A percentile compares a stretch with the other conserved stretches of the same genome.
phyloP scores from a whole-genome alignment of 495 filamentous ascomycete genomes.

The Lentithecium fluviatile region DNA sequence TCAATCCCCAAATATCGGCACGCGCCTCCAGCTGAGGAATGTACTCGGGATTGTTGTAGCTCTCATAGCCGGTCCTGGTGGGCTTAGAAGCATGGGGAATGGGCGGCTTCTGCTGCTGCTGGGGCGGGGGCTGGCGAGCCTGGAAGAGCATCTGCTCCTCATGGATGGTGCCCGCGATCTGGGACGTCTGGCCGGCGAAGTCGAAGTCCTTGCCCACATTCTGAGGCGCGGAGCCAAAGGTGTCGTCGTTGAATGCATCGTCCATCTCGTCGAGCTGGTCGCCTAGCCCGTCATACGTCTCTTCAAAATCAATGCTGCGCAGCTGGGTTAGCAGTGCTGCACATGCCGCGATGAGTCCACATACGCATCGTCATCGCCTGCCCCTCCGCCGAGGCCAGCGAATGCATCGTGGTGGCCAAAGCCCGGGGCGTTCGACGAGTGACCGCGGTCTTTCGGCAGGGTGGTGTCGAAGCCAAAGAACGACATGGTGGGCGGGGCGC shows the following conservation, averaged over 20 bases:
- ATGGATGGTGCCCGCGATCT: slow-evolving; percentile 77
- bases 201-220: slow-evolving; percentile 90
- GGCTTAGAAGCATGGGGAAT: slow-evolving; percentile 50
- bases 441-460: slow-evolving; percentile 62
- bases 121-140: slow-evolving; percentile 41
- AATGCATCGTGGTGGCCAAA: slow-evolving; percentile 91
- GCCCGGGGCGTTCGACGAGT: slow-evolving; percentile 56
- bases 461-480: slow-evolving; percentile 85
- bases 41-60: slow-evolving; percentile 71
- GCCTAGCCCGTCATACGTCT: slow-evolving; percentile 95
- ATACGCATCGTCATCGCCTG: slow-evolving; percentile 73
- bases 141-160: slow-evolving; percentile 81
- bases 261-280: slow-evolving; percentile 89
- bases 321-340: neutral
- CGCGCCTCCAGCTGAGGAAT: slow-evolving; percentile 88
- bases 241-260: slow-evolving; percentile 96
- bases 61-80: slow-evolving; percentile 79
- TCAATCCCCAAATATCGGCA: slow-evolving; percentile 85
- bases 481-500: slow-evolving; percentile 54
- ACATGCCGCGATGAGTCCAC: slow-evolving; percentile 40
- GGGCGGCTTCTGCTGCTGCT: slow-evolving; percentile 47
- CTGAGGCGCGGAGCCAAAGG: slow-evolving; percentile 66
- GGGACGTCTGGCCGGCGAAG: slow-evolving; percentile 88
- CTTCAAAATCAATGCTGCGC: slow-evolving; percentile 82
- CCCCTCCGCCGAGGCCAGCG: slow-evolving; percentile 62